phyloP scores from a whole-genome alignment of 2,329 filamentous ascomycete species.

The Tolypocladium tropicale region DNA sequence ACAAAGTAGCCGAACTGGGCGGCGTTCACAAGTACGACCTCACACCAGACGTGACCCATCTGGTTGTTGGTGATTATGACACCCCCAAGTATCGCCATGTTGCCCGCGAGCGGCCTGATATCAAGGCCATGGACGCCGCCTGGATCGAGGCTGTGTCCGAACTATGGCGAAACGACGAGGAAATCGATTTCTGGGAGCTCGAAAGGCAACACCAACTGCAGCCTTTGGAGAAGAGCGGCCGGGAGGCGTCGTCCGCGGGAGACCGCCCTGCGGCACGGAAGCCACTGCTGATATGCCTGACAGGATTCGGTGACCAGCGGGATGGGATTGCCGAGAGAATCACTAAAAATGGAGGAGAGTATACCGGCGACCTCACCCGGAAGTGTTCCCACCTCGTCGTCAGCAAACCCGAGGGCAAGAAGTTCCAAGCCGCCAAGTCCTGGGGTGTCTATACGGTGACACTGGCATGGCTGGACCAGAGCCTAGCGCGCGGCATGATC shows the following conservation, averaged over 20 bases:
- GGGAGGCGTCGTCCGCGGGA: slow-evolving; percentile 19
- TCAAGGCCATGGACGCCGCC: slow-evolving; percentile 68
- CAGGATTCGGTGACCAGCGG: slow-evolving; percentile 53
- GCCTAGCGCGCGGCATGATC: slow-evolving; percentile 77
- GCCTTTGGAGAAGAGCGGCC: slow-evolving; percentile 47
- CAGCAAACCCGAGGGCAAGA: slow-evolving; percentile 68
- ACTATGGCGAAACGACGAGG: slow-evolving; percentile 73
- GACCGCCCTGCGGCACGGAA: slow-evolving; percentile 19
- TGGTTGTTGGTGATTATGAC: slow-evolving; percentile 80
- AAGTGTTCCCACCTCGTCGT: slow-evolving; percentile 82
- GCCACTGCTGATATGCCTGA: slow-evolving; percentile 42
- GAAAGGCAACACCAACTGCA: slow-evolving; percentile 57
- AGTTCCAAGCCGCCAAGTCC: slow-evolving; percentile 76
- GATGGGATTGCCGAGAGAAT: slow-evolving; percentile 60
- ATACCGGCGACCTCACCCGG: slow-evolving; percentile 79
- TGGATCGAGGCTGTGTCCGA: slow-evolving; percentile 77
- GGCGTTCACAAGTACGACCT: slow-evolving; percentile 82
- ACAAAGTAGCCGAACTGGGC: slow-evolving; percentile 68
- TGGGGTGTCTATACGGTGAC: slow-evolving; percentile 78
- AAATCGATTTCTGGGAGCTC: slow-evolving; percentile 59
- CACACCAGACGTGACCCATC: slow-evolving; percentile 90
- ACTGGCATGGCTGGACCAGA: slow-evolving; percentile 77
- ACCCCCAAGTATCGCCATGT: slow-evolving; percentile 95
- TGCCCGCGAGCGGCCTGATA: slow-evolving; percentile 76
- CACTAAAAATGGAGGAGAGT: slow-evolving; percentile 63